phyloP scores from a whole-genome alignment of 768 basidiomycete genomes.

The Boletus tylopilopsis region DNA sequence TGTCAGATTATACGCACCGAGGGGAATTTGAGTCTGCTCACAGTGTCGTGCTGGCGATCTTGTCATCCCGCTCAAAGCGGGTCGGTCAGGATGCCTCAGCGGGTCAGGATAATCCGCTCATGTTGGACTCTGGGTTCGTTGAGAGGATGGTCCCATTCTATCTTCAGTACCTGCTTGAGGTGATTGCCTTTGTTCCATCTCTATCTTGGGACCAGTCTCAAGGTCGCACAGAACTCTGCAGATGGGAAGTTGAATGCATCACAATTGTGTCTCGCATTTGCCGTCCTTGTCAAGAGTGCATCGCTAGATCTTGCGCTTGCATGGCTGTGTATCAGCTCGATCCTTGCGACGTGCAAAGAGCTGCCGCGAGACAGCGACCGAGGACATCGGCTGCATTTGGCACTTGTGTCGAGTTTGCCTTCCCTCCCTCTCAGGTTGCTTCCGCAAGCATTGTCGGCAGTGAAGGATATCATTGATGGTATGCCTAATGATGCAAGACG shows the following conservation, averaged over 20 bases:
- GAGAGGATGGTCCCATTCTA: constrained; percentile 73
- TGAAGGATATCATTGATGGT: constrained; percentile 32
- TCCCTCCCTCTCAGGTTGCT: constrained; percentile 58
- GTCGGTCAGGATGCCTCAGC: constrained; percentile 9
- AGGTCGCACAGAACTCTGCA: constrained; percentile 50
- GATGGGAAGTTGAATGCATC: constrained; percentile 56
- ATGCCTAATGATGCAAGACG: constrained; percentile 29
- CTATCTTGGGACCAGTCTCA: constrained; percentile 1
- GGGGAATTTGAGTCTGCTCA: constrained; percentile 87
- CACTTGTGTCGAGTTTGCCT: constrained; percentile 62
- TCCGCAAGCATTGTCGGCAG: constrained; percentile 49
- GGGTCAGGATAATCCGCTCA: constrained; percentile 4
- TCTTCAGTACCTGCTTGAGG: constrained; percentile 65
- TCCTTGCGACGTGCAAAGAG: constrained; percentile 46
- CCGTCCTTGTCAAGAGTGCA: constrained; percentile 65
- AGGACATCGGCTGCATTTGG: constrained; percentile 56
- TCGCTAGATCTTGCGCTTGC: constrained; percentile 45
- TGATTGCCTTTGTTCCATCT: constrained; percentile 30
- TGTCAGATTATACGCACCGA: constrained; percentile 53
- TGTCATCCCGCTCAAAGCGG: constrained; percentile 55
- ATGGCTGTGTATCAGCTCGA: constrained; percentile 62
- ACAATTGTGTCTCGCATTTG: constrained; percentile 72
- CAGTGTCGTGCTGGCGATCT: constrained; percentile 74
- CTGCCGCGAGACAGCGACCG: constrained; percentile 18
- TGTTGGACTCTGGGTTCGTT: constrained; percentile 37